Percentiles rank a stretch among this genome's conserved stretches.
Conservation (phyloP, 192 early-diverging fungal species). For the Backusella luteola region DNA sequence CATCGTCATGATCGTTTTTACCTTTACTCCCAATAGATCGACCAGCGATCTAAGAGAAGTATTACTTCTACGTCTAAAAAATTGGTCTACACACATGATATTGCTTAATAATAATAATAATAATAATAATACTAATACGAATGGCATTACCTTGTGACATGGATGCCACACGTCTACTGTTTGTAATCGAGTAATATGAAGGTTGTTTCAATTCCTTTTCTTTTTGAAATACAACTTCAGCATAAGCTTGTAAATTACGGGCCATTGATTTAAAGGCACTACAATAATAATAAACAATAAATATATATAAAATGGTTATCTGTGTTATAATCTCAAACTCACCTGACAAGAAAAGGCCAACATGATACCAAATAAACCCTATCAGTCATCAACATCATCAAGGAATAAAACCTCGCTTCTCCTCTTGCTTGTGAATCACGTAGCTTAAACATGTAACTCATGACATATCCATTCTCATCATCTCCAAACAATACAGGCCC, state of each 20-base stretch:
- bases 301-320: background rate
- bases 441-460: conserved; percentile 70
- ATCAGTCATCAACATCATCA: conserved; percentile 66
- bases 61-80: conserved; percentile 48
- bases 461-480: conserved; percentile 64
- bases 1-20: conserved; percentile 25
- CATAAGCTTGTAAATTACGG: conserved; percentile 43
- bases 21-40: conserved; percentile 50
- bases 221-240: conserved; percentile 41
- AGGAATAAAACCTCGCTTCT: conserved; percentile 55
- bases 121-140: background rate
- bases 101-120: background rate
- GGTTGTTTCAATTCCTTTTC: conserved; percentile 40
- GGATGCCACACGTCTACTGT: conserved; percentile 30
- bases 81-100: conserved; percentile 40
- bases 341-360: conserved; percentile 69
- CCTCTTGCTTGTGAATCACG: conserved; percentile 66
- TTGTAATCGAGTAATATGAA: conserved; percentile 16
- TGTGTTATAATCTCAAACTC: background rate
- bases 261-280: conserved; percentile 60
- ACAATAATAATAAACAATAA: background rate
- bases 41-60: conserved; percentile 48
- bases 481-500: conserved; percentile 71
- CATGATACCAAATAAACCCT: conserved; percentile 61
- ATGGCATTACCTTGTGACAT: conserved; percentile 35